Conservation (phyloP, 83 land plant species). For the Thuja plicata region DNA sequence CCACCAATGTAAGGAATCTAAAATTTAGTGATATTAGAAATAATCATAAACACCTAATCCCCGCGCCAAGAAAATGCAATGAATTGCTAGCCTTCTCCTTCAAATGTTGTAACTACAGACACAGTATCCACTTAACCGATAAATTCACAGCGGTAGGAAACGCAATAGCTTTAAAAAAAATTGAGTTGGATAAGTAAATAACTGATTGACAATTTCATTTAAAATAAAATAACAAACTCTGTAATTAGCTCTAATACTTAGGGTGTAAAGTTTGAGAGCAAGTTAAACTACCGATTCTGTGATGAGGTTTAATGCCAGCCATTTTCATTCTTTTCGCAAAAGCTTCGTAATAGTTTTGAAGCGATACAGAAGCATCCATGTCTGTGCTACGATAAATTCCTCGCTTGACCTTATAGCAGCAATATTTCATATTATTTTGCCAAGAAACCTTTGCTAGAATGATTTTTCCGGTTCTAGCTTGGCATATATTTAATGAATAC, state of each 20-base stretch:
- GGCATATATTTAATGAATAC: neutral
- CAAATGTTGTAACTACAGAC: neutral
- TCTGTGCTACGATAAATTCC: neutral
- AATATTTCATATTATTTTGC: neutral
- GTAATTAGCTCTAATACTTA: neutral
- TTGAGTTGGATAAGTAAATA: neutral
- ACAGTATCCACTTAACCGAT: neutral
- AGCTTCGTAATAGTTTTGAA: constrained; percentile 24
- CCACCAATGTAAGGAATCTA: neutral
- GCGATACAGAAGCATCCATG: neutral
- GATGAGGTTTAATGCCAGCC: constrained; percentile 79
- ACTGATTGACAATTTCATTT: neutral
- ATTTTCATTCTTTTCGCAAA: constrained; percentile 68
- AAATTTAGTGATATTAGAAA: too few species aligned
- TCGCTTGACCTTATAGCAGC: neutral
- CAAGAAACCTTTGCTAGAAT: neutral
- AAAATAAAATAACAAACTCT: neutral
- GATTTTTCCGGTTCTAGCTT: neutral
- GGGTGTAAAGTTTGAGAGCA: neutral
- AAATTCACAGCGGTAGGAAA: neutral
- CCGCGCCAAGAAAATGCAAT: too few species aligned
- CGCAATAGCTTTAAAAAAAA: neutral
- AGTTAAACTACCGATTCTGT: constrained; percentile 53
- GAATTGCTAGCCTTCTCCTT: neutral
- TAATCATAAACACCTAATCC: neutral